phyloP scores from a whole-genome alignment of 495 filamentous ascomycete genomes.

The Tuber magnatum region DNA sequence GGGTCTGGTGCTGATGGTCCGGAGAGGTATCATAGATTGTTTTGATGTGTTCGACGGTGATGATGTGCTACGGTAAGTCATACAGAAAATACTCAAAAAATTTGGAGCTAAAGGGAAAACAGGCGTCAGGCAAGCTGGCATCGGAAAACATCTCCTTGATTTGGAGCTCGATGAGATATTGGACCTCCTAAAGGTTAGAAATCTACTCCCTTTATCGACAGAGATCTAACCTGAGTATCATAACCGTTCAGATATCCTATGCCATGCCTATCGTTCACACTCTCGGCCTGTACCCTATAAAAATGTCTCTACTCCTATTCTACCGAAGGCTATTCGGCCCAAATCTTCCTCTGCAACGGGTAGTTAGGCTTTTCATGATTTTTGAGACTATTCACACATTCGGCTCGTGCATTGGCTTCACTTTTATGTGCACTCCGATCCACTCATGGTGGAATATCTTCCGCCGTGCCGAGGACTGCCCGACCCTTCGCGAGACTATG shows the following conservation, averaged over 20 bases:
- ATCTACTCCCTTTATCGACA: not conserved
- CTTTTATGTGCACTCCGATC: slow-evolving; percentile 32
- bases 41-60: slow-evolving; percentile 20
- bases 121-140: slow-evolving; percentile 23
- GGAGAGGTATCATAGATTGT: slow-evolving; percentile 8
- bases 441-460: slow-evolving; percentile 31
- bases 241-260: slow-evolving; percentile 23
- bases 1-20: not conserved
- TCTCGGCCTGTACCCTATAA: slow-evolving; percentile 26
- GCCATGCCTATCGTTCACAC: slow-evolving; percentile 35
- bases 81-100: not conserved
- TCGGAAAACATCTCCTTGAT: slow-evolving; percentile 37
- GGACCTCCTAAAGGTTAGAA: slow-evolving; percentile 25
- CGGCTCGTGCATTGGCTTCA: slow-evolving; percentile 14
- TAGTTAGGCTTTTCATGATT: slow-evolving; percentile 21
- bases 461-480: slow-evolving; percentile 25
- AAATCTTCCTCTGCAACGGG: slow-evolving; percentile 14
- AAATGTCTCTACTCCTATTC: slow-evolving; percentile 37
- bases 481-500: slow-evolving; percentile 24
- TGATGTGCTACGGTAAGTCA: slow-evolving; percentile 21
- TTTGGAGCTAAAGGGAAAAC: not conserved
- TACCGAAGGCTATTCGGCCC: slow-evolving; percentile 32
- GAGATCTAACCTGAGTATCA: not conserved
- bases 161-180: slow-evolving; percentile 4
- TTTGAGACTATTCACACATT: slow-evolving; percentile 36